These are phyloP conservation scores for Talaromyces wortmannii DNA, from an alignment of 495 filamentous ascomycete species.

Conservation along the genomic window DNA sequence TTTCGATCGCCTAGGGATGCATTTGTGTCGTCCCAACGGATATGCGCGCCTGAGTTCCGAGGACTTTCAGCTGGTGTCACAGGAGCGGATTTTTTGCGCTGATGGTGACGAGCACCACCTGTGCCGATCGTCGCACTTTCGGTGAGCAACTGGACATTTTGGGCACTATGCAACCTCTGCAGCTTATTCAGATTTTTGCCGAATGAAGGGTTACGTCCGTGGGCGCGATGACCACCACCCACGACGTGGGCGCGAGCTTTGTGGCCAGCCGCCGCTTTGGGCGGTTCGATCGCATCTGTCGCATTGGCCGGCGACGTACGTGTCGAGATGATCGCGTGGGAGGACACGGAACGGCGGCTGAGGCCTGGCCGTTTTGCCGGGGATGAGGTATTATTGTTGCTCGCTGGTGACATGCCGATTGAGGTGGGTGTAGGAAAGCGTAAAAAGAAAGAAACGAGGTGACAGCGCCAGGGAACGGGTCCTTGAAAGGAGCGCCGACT, in stretches of 20 bases:
- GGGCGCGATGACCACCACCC: slow-evolving; percentile 34
- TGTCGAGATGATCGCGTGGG: slow-evolving; percentile 35
- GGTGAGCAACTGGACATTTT: slow-evolving; percentile 16
- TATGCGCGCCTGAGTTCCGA: slow-evolving; percentile 21
- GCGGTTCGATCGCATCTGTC: slow-evolving; percentile 8
- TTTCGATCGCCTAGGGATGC: slow-evolving; percentile 15
- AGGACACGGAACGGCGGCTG: slow-evolving; percentile 40
- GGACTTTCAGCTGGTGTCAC: slow-evolving; percentile 37
- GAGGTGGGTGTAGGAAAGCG: background rate
- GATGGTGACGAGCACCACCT: slow-evolving; percentile 28
- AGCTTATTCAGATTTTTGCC: slow-evolving; percentile 38
- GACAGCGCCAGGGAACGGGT: background rate
- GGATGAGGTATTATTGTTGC: slow-evolving; percentile 26
- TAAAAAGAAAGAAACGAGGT: slow-evolving; percentile 7
- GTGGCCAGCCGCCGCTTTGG: slow-evolving; percentile 18
- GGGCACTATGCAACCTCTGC: slow-evolving; percentile 22
- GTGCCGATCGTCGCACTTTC: slow-evolving; percentile 11
- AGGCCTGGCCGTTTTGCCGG: slow-evolving; percentile 41
- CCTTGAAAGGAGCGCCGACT: too few relatives aligned
- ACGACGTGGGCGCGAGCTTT: slow-evolving; percentile 36
- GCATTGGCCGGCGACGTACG: slow-evolving; percentile 23
- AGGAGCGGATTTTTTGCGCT: slow-evolving; percentile 41
- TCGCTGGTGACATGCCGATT: slow-evolving; percentile 4
- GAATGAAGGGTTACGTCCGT: slow-evolving; percentile 35
- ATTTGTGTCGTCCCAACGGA: slow-evolving; percentile 33